Evolutionary conservation across 495 filamentous ascomycete species (phyloP), one percentile per base, ranked within the genome.

Genomic region (Penicillium macrosclerotiorum): DNA sequence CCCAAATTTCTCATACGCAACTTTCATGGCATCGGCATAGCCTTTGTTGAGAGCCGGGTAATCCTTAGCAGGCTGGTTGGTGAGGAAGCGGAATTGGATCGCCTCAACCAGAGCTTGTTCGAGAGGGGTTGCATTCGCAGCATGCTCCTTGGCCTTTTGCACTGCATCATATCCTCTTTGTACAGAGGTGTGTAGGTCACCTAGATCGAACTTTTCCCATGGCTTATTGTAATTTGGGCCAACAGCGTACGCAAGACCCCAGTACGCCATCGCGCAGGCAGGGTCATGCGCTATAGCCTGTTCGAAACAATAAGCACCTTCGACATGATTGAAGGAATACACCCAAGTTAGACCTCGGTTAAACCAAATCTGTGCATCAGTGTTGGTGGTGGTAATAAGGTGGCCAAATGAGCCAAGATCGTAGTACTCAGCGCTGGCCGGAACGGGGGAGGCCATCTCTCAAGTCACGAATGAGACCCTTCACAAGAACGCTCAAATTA

Each of bases 151-250:
- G 0, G 78, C 81, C 16, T 63, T 45, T 25, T 22, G 56, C 18
- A 25, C 16, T 9, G 34, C 34, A 23, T 36, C 16, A n/a, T 68
- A 1, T 64, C 50, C 8, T 54, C 42, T 19, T 11, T 23, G 16
- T 12, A 81, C 65, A 50, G 2, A 78, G 55, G 29, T 86, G 78
- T 4, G 57, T 49, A 7, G 59, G 51, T 42, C 38, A 13, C 12
- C 3, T 16, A 13, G 4, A 42, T 84, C 83, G 47, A 85, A 85
- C 7, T 69, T 58, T 1, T 74, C 69, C 82, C 81, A 87, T 0
- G 82, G 75, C 60, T 84, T 85, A 58, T 87, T 85, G 61, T 87
- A 87, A 49, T 86, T 85, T 2, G 82, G 80, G 3, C 83, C 83
- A 1, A 82, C 52, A 4, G 75, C 60, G 48, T 76, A 87, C 0